These are phyloP conservation scores for Aspergillus proliferans DNA, from an alignment of 2,329 filamentous ascomycete species.

Conservation along the genomic window DNA sequence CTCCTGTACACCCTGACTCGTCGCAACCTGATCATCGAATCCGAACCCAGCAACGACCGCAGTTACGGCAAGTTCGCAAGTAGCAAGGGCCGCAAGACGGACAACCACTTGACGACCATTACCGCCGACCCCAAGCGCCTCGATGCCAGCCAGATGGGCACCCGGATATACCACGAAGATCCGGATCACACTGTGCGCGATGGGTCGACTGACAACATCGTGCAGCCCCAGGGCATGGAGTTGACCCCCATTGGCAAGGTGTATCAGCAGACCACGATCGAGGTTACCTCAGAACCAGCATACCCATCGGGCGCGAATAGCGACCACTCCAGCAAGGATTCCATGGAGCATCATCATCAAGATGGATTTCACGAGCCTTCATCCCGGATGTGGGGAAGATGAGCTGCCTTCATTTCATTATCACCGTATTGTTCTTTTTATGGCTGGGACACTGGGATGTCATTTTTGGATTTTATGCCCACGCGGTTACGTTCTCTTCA, in stretches of 20 bases:
- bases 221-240: conserved; percentile 23
- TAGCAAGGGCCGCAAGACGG: conserved; percentile 19
- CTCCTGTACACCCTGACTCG: conserved; percentile 54
- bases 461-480: not conserved
- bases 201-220: conserved; percentile 43
- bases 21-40: conserved; percentile 48
- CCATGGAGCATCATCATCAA: conserved; percentile 4
- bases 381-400: conserved; percentile 21
- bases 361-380: conserved; percentile 7
- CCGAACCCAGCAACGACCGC: conserved; percentile 37
- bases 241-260: conserved; percentile 33
- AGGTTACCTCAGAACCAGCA: conserved; percentile 34
- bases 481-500: conserved; percentile 1
- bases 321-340: conserved; percentile 24
- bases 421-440: not conserved
- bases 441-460: not conserved
- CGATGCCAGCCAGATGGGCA: conserved; percentile 17
- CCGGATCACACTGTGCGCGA: conserved; percentile 28
- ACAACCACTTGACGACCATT: conserved; percentile 27
- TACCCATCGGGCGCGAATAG: conserved; percentile 20
- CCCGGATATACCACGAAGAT: conserved; percentile 19
- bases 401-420: not conserved
- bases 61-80: conserved; percentile 27
- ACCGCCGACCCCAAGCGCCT: conserved; percentile 22
- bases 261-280: conserved; percentile 40